Evolutionary conservation across 306 rosid species (phyloP).

Genomic region (Mimosa pudica): DNA sequence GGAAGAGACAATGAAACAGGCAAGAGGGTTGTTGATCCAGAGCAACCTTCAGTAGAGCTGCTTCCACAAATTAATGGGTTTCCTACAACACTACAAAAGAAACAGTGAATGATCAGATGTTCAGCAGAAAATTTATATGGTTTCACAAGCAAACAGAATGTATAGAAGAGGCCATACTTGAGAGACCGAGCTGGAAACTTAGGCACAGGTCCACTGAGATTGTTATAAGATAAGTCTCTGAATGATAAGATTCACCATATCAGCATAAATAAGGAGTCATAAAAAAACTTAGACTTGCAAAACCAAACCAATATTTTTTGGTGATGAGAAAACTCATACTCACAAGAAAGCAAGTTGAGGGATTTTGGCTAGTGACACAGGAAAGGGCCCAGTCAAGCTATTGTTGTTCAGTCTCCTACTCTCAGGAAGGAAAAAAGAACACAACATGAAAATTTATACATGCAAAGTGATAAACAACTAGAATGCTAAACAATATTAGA

Average conservation of each 20-base stretch:
- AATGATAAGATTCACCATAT: constrained; percentile 35
- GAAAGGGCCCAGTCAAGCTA: constrained; percentile 87
- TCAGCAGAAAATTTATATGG: constrained; percentile 22
- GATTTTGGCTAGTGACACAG: constrained; percentile 67
- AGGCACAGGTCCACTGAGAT: constrained; percentile 94
- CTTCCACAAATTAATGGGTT: constrained; percentile 86
- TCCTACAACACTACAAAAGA: constrained; percentile 67
- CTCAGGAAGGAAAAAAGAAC: constrained; percentile 48
- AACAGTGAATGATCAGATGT: constrained; percentile 35
- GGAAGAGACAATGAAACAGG: constrained; percentile 64
- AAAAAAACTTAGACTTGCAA: constrained; percentile 39
- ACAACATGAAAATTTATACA: constrained; percentile 14
- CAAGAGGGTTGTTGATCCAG: constrained; percentile 59
- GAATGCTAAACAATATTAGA: neutral
- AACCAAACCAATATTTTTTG: constrained; percentile 8
- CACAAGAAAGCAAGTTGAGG: constrained; percentile 97
- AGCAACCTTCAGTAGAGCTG: constrained; percentile 72
- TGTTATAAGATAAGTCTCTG: constrained; percentile 98
- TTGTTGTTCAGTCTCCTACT: constrained; percentile 95
- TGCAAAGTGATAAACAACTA: neutral
- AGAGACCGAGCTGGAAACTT: constrained; percentile 88
- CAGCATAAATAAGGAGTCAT: constrained; percentile 25
- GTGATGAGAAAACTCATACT: constrained; percentile 52
- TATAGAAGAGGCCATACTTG: constrained; percentile 56
- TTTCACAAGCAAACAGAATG: neutral